Base-by-base conservation (phyloP, 2,329 filamentous ascomycete species). In the Penicillium oxalicum region DNA sequence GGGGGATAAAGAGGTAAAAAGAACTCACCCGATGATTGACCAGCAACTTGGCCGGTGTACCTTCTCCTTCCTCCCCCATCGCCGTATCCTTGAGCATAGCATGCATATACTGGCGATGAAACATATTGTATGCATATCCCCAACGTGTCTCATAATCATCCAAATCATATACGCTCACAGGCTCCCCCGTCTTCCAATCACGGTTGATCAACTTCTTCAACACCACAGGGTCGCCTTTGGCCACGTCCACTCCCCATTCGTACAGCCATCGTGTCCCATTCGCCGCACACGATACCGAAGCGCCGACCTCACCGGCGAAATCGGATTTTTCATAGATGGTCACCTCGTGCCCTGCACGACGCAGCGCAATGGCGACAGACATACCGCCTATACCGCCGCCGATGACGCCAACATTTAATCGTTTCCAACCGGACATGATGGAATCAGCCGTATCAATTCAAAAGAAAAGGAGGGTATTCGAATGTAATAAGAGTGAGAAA, bases 191-290 rank as follows among this genome's bases (percentile, higher is more conserved):
- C 61, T 79, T 77, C 83, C 83, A 87, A 66, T 87, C 82, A 3
- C 80, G 77, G 62, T 82, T 84, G 69, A 87, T 86, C 45, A 87
- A 74, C 59, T 82, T 82, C 65, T 74, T 75, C 42, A 87, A 68
- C 1, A 86, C 70, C 1, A 87, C 83, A 0, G 82, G 82, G 49
- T 85, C 78, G 7, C 83, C 84, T 58, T 80, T 81, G 11, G 70
- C 69, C 1, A 87, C 72, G 57, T 87, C 80, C 1, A 87, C 81
- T 0, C 71, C 72, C 84, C 84, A 87, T 62, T 84, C 81, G 52
- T 84, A 77, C 6, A 87, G 70, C 83, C 83, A 87, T 40, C 81
- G 75, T 1, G 83, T 84, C 6, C 83, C 84, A 57, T 87, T 87
- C 8, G 84, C 82, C 1, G 84, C 84, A 57, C 83, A 86, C 0